These are phyloP conservation scores for Aspergillus costaricaensis DNA, from an alignment of 2,329 filamentous ascomycete genomes.

Conservation along the genomic window DNA sequence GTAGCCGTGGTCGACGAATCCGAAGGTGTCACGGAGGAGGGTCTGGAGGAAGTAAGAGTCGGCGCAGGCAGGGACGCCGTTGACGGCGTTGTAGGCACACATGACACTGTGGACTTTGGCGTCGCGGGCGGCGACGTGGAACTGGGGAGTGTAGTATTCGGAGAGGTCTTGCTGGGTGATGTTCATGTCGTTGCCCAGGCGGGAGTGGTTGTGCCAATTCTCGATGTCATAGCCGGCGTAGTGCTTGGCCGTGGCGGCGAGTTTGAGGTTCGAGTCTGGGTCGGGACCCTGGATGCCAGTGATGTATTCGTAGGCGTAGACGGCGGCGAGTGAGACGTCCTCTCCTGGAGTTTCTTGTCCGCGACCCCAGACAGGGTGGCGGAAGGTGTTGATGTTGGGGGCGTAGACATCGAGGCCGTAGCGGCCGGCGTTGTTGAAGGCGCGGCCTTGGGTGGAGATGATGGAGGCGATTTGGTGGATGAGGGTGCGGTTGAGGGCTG, in stretches of 20 bases:
- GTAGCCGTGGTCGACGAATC: conserved; percentile 62
- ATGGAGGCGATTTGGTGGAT: conserved; percentile 59
- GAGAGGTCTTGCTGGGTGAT: conserved; percentile 63
- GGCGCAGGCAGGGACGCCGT: conserved; percentile 66
- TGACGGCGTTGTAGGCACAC: conserved; percentile 66
- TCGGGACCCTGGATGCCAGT: conserved; percentile 56
- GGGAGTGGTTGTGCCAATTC: conserved; percentile 45
- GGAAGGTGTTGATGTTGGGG: conserved; percentile 68
- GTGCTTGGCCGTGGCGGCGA: conserved; percentile 61
- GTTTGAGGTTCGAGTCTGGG: conserved; percentile 35
- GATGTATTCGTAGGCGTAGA: conserved; percentile 57
- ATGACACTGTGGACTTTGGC: conserved; percentile 61
- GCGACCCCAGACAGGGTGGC: conserved; percentile 64
- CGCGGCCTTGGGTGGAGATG: conserved; percentile 61
- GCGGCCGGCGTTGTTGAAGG: conserved; percentile 63
- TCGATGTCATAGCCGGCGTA: conserved; percentile 62
- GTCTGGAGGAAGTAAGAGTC: conserved; percentile 63
- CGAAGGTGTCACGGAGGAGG: conserved; percentile 66
- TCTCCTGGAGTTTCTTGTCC: conserved; percentile 64
- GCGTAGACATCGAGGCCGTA: conserved; percentile 48
- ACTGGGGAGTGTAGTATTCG: conserved; percentile 69
- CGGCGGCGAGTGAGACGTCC: conserved; percentile 51
- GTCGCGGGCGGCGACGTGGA: conserved; percentile 63
- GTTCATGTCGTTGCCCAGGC: conserved; percentile 56
- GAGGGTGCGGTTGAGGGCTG: conserved; percentile 65